A percentile compares a stretch with the other conserved stretches of the same genome.
These are phyloP conservation scores for Salicornia ramosissima DNA, from an alignment of 148 eudicot species.

Conservation along the genomic window DNA sequence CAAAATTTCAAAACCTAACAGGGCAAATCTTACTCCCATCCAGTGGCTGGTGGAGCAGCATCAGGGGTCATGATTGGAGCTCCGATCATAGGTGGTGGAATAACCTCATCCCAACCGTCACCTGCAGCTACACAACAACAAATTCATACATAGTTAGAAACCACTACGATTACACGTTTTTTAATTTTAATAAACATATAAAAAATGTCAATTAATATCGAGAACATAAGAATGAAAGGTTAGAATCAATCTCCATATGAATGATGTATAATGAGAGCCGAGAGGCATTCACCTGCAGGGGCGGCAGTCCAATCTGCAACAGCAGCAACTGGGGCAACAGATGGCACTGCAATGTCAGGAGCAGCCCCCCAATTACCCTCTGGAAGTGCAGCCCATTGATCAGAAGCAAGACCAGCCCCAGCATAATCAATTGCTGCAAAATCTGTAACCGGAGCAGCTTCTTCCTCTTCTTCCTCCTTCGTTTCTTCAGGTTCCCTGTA, in stretches of 20 bases:
- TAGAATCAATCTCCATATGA: neutral
- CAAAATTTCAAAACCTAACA: constrained; percentile 21
- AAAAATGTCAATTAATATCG: neutral
- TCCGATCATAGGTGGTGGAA: constrained; percentile 28
- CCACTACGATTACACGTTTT: neutral
- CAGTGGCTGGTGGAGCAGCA: constrained; percentile 20
- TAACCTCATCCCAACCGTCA: constrained; percentile 44
- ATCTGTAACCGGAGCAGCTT: constrained; percentile 38
- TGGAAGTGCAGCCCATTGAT: constrained; percentile 38
- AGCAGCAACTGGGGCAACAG: constrained; percentile 17
- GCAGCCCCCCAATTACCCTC: constrained; percentile 1
- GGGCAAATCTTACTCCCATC: constrained; percentile 21
- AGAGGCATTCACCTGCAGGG: constrained; percentile 31
- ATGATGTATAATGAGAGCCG: neutral
- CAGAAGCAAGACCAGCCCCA: constrained; percentile 31
- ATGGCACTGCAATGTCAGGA: constrained; percentile 18
- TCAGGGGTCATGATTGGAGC: constrained; percentile 16
- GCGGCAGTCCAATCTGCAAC: constrained; percentile 30
- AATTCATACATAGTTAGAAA: neutral
- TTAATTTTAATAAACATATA: neutral
- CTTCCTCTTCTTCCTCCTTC: constrained; percentile 66
- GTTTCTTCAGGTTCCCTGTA: constrained; percentile 76
- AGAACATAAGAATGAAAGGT: neutral
- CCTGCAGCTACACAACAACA: constrained; percentile 16
- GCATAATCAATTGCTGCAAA: constrained; percentile 35